Evolutionary conservation across 306 rosid species (phyloP).

Genomic region (Cucurbita moschata): DNA sequence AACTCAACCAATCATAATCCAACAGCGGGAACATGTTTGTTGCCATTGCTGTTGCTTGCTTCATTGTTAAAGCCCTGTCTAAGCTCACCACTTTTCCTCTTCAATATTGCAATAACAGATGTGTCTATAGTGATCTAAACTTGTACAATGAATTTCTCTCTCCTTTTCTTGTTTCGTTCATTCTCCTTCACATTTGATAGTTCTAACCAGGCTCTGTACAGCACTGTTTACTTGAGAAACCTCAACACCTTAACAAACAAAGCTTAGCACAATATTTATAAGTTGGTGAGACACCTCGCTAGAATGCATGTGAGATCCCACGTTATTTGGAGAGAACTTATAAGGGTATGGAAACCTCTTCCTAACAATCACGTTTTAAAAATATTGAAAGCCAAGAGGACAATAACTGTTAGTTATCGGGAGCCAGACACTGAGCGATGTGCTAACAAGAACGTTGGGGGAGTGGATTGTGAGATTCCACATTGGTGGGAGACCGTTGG

Average conservation of each 20-base stretch:
- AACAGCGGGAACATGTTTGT: background rate
- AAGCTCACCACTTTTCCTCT: background rate
- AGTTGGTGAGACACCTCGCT: background rate
- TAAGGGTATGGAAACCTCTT: too few relatives aligned
- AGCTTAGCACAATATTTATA: background rate
- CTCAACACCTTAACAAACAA: background rate
- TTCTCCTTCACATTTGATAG: background rate
- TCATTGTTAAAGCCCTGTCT: background rate
- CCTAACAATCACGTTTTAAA: too few relatives aligned
- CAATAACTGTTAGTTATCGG: too few relatives aligned
- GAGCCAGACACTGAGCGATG: too few relatives aligned
- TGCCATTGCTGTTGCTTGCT: background rate
- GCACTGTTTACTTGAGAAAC: background rate
- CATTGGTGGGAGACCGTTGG: too few relatives aligned
- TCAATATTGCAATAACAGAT: background rate
- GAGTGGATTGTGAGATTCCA: too few relatives aligned
- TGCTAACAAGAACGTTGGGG: too few relatives aligned
- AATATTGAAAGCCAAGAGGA: too few relatives aligned
- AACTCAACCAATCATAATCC: constrained; percentile 56
- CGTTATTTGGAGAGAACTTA: too few relatives aligned
- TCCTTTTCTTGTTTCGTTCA: background rate
- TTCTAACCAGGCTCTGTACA: background rate
- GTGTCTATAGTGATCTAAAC: background rate
- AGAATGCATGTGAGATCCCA: background rate
- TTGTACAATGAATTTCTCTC: background rate